Conservation (phyloP, 106 monocot species). For the Amphibolis antarctica region DNA sequence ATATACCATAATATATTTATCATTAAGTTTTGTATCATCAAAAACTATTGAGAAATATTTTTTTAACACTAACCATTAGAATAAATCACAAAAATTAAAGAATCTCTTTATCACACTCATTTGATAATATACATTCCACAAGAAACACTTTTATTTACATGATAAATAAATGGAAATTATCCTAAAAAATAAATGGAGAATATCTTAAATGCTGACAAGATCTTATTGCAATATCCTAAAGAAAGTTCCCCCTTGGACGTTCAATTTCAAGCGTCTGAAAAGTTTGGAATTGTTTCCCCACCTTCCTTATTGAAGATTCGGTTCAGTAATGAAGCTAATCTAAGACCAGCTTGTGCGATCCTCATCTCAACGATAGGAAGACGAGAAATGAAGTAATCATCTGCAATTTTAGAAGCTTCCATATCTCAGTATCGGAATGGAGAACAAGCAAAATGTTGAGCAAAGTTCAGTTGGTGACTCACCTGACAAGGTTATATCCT, state of each 20-base stretch:
- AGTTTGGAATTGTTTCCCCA: not conserved
- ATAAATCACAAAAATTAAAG: too few species aligned
- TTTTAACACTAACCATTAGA: too few species aligned
- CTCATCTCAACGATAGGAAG: conserved; percentile 62
- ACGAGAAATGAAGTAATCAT: conserved; percentile 76
- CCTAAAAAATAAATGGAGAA: too few species aligned
- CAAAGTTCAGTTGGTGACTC: conserved; percentile 7
- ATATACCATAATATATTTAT: too few species aligned
- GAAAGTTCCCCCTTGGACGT: not conserved
- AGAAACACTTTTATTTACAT: too few species aligned
- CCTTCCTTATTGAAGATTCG: conserved; percentile 25
- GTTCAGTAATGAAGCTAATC: conserved; percentile 62
- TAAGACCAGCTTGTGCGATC: conserved; percentile 68
- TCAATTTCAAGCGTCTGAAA: not conserved
- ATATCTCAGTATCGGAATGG: not conserved
- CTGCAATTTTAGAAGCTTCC: conserved; percentile 17
- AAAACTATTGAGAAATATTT: too few species aligned
- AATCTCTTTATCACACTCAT: too few species aligned
- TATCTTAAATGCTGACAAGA: too few species aligned
- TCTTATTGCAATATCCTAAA: too few species aligned
- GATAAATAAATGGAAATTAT: too few species aligned
- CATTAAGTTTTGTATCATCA: too few species aligned
- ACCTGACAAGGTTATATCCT: conserved; percentile 60
- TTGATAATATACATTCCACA: too few species aligned
- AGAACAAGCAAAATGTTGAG: not conserved